Evolutionary conservation across 768 basidiomycete species (phyloP).

Genomic region (Tylopilus vinaceipallidus): DNA sequence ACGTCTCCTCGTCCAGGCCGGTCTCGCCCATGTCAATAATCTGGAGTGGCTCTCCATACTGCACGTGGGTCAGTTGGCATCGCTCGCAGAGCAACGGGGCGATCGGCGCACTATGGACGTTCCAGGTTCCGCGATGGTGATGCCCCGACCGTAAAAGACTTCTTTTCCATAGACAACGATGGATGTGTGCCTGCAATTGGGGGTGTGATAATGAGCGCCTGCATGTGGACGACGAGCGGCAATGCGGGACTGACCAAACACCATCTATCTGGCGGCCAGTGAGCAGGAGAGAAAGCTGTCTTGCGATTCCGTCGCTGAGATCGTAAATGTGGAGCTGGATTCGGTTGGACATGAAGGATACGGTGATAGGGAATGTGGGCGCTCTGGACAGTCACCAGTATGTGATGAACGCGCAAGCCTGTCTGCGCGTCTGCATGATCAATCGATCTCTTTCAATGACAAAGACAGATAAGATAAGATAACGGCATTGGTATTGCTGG

Average conservation of each 20-base stretch:
- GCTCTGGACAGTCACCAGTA: background rate
- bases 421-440: too few species aligned
- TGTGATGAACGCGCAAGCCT: constrained; percentile 26
- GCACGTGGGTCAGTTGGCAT: background rate
- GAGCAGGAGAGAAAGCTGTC: constrained; percentile 72
- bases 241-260: constrained; percentile 62
- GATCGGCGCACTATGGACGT: constrained; percentile 67
- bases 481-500: too few species aligned
- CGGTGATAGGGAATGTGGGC: background rate
- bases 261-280: constrained; percentile 91
- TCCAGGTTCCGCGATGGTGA: constrained; percentile 68
- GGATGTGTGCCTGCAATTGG: constrained; percentile 77
- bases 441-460: background rate
- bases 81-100: background rate
- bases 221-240: background rate
- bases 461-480: constrained; percentile 24
- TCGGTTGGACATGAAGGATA: constrained; percentile 24
- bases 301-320: constrained; percentile 83
- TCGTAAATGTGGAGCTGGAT: constrained; percentile 92
- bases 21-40: constrained; percentile 78
- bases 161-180: constrained; percentile 86
- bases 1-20: constrained; percentile 78
- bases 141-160: constrained; percentile 89
- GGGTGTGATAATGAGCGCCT: constrained; percentile 8
- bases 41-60: constrained; percentile 77